These are phyloP conservation scores for Pascua guehoae DNA, from an alignment of 1,284 basidiomycete genomes.

Conservation along the genomic window DNA sequence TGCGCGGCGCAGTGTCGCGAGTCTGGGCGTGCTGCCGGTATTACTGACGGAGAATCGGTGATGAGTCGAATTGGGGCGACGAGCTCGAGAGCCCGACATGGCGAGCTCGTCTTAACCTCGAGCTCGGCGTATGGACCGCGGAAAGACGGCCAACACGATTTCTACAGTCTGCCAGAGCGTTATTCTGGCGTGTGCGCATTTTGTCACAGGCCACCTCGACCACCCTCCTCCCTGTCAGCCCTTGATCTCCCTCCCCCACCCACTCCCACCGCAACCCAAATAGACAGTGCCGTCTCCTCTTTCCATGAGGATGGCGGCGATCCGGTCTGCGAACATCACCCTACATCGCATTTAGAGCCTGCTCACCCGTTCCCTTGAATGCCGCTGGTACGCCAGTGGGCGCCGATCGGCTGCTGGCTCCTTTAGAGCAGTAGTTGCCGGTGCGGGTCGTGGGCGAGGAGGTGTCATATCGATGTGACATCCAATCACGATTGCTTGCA, in stretches of 20 bases:
- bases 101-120: too few relatives aligned
- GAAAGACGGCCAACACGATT: too few relatives aligned
- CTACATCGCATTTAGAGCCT: conserved; percentile 44
- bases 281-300: conserved; percentile 46
- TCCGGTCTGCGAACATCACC: conserved; percentile 45
- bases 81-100: too few relatives aligned
- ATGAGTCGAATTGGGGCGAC: too few relatives aligned
- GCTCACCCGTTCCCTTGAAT: conserved; percentile 39
- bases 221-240: too few relatives aligned
- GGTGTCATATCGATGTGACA: conserved; percentile 48
- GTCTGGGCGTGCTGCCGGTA: too few relatives aligned
- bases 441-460: conserved; percentile 41
- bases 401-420: conserved; percentile 24
- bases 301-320: conserved; percentile 42
- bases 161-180: too few relatives aligned
- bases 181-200: too few relatives aligned
- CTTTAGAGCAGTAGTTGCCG: conserved; percentile 27
- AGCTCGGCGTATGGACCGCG: too few relatives aligned
- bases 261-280: conserved; percentile 36
- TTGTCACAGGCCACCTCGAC: too few relatives aligned
- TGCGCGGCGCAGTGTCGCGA: too few relatives aligned
- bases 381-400: conserved; percentile 20
- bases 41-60: too few relatives aligned
- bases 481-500: conserved; percentile 1
- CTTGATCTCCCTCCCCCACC: neutral